Base-by-base conservation (phyloP, 192 early-diverging fungal species). In the Entomortierella lignicola region DNA sequence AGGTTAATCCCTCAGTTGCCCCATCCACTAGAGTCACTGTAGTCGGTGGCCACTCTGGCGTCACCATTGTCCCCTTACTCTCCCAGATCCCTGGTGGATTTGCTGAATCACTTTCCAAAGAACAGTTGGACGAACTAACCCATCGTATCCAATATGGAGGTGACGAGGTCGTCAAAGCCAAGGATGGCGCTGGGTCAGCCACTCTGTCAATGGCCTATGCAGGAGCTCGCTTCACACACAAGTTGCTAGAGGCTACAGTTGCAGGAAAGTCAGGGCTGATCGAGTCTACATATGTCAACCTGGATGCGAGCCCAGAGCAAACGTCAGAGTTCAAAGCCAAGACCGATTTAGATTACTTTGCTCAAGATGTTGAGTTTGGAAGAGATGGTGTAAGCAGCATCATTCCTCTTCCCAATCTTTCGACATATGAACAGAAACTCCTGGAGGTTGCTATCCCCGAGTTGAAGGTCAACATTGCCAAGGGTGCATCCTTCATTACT, bases 121-220 rank as follows among this genome's bases (percentile, higher is more conserved):
- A 94, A 63, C 89, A 97, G 85, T 64, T 90, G 52, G 92, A 96
- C 70, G 85, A 81, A 23, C 85, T 98, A 54, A 98, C 97, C 29
- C 67, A 96, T 73, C 93, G 96, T 70, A 98, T 98, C 80, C 97
- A 98, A 85, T 97, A 90, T 72, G 97, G 94, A 79, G 97, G 97
- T 66, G 97, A 98, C 80, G 97, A 98, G 82, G 97, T 98, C 30
- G 95, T 98, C 72, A 94, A 97, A 91, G 97, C 97, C 74, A 98
- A 98, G 89, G 82, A 79, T 51, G 82, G 97, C 64, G 90, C 92
- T 31, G 94, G 93, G 30, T 93, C 91, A 30, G 94, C 94, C 44
- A 96, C 93, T 8, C 85, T 96, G 50, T 94, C 93, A 12, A 95
- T 95, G 94, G 93, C 94, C 39, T 90, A 87, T 63, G 92, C 93